phyloP scores from a whole-genome alignment of 2,329 filamentous ascomycete species.

The Colletotrichum lini region DNA sequence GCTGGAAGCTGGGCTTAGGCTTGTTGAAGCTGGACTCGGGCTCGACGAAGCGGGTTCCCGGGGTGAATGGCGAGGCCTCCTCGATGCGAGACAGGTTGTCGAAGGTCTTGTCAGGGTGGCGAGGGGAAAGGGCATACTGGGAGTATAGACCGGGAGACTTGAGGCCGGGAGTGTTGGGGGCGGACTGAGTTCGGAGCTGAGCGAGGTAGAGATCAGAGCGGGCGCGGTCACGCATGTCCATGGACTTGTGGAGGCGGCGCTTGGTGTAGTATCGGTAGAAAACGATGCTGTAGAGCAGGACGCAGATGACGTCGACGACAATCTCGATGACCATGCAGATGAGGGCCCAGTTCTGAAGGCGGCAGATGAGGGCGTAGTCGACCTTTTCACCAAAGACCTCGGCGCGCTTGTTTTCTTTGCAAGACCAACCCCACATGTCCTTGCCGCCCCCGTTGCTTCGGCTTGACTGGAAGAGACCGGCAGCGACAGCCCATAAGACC shows the following conservation, averaged over 20 bases:
- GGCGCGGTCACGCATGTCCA: slow-evolving; percentile 95
- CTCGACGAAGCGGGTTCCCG: slow-evolving; percentile 69
- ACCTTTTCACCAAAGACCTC: slow-evolving; percentile 85
- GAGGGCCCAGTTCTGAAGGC: slow-evolving; percentile 94
- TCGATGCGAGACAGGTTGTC: slow-evolving; percentile 67
- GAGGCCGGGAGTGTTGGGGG: slow-evolving; percentile 94
- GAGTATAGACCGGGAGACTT: slow-evolving; percentile 70
- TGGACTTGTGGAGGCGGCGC: slow-evolving; percentile 94
- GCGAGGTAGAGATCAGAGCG: slow-evolving; percentile 96
- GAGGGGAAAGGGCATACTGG: slow-evolving; percentile 61
- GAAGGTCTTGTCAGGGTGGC: slow-evolving; percentile 57
- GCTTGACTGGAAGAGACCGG: slow-evolving; percentile 85
- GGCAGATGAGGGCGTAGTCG: slow-evolving; percentile 91
- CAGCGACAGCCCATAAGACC: slow-evolving; percentile 91
- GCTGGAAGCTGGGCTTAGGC: slow-evolving; percentile 76
- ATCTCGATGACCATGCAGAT: slow-evolving; percentile 98
- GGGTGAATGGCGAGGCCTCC: slow-evolving; percentile 64
- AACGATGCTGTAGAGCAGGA: slow-evolving; percentile 91
- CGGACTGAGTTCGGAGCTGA: slow-evolving; percentile 86
- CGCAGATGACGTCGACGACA: slow-evolving; percentile 91
- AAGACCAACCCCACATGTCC: slow-evolving; percentile 99
- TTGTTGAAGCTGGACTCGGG: slow-evolving; percentile 74
- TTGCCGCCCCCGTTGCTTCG: slow-evolving; percentile 79
- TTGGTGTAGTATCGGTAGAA: slow-evolving; percentile 99
- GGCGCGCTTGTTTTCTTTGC: slow-evolving; percentile 86